Evolutionary conservation across 139 green algal genomes (phyloP).

Genomic region (Chlorella vulgaris): DNA sequence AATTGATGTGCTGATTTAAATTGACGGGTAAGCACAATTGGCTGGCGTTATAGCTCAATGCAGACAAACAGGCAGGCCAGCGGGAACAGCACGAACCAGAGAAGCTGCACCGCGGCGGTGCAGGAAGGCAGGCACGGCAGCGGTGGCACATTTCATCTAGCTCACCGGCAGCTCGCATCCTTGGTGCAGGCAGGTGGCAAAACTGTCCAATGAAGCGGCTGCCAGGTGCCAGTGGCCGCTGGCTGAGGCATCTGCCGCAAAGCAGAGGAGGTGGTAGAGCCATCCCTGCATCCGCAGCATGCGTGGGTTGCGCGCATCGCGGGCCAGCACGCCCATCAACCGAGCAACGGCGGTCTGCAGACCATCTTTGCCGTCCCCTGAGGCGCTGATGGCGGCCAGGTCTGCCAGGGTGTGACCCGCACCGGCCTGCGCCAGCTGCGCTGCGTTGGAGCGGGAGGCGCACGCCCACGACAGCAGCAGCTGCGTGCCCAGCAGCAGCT

Average conservation of each 20-base stretch:
- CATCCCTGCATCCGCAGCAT: conserved; percentile 53
- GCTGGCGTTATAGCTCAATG: too few relatives aligned
- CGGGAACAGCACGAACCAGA: too few relatives aligned
- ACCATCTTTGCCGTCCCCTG: neutral
- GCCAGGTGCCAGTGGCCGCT: conserved; percentile 37
- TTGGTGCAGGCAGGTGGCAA: conserved; percentile 47
- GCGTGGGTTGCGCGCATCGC: conserved; percentile 17
- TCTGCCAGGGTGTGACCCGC: conserved; percentile 42
- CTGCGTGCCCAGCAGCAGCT: conserved; percentile 30
- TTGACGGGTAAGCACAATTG: too few relatives aligned
- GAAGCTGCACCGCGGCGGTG: too few relatives aligned
- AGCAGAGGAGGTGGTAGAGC: conserved; percentile 71
- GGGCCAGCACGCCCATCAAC: conserved; percentile 33
- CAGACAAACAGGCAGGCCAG: too few relatives aligned
- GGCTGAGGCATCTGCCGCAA: conserved; percentile 70
- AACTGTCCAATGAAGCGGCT: conserved; percentile 38
- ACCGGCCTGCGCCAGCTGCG: conserved; percentile 49
- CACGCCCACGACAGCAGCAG: conserved; percentile 51
- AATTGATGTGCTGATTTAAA: too few relatives aligned
- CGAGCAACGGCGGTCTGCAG: conserved; percentile 12
- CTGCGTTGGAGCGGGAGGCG: conserved; percentile 44
- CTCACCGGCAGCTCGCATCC: conserved; percentile 36
- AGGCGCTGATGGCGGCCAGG: neutral
- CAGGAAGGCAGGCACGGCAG: too few relatives aligned
- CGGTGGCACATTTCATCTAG: too few relatives aligned